These are phyloP conservation scores for Talaromyces ruber DNA, from an alignment of 495 filamentous ascomycete species.

Conservation along the genomic window DNA sequence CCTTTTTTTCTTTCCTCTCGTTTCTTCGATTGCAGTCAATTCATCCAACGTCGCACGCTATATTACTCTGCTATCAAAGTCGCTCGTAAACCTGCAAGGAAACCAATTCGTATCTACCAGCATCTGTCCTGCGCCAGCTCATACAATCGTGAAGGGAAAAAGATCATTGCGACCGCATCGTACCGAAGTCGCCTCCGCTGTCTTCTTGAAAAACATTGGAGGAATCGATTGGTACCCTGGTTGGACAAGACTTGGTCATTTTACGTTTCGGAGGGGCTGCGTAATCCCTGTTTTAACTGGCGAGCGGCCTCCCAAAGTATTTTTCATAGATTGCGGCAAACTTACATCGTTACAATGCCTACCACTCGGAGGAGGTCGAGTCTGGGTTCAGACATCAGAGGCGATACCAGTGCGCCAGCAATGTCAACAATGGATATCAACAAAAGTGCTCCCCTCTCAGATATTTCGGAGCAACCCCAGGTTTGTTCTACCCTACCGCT, in stretches of 20 bases:
- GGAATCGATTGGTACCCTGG: not conserved
- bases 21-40: not conserved
- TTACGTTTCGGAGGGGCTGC: not conserved
- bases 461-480: not conserved
- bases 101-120: not conserved
- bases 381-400: conserved; percentile 42
- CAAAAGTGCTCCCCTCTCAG: conserved; percentile 24
- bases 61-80: not conserved
- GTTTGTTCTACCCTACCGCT: not conserved
- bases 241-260: not conserved
- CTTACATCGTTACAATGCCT: conserved; percentile 22
- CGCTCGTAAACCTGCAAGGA: not conserved
- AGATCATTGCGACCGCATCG: not conserved
- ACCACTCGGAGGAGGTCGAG: conserved; percentile 39
- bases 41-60: not conserved
- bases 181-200: not conserved
- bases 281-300: not conserved
- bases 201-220: not conserved
- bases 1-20: not conserved
- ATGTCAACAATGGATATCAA: conserved; percentile 48
- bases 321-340: not conserved
- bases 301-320: not conserved
- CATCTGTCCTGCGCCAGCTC: not conserved
- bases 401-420: conserved; percentile 43
- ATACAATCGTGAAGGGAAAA: not conserved